Evolutionary conservation across 225 moss, liverwort and hornwort species (phyloP), one percentile per base, ranked within the genome.

Genomic region (Anthoceros angustus): DNA sequence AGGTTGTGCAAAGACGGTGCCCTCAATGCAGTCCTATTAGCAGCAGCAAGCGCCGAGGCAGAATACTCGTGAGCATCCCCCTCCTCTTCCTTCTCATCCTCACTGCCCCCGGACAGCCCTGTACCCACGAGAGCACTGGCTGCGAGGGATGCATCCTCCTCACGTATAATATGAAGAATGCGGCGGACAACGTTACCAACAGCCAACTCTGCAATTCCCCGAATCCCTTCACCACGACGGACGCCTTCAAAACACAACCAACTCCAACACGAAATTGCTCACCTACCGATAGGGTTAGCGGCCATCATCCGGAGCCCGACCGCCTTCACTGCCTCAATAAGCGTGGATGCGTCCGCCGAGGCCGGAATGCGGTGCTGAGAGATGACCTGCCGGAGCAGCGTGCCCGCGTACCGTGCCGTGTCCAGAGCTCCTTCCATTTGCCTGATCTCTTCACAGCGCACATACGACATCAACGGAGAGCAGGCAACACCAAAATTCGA

Each of bases 231-330:
- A 50, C 23, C 42, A 4, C 25, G 23, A 68, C 15, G 67, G 42
- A 12, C 45, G 43, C 41, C 21, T 4, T 18, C 32, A 32, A 32
- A 8, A 0, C 24, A 42, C 78, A 66, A 63, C 3, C 66, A 74
- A 41, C 10, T 42, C 12, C 43, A 23, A 12, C 42, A 67, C 2
- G 10, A 61, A 26, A 40, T 11, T 40, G 42, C 42, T 14, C 11
- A 74, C 85, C 68, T 32, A 98, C 98, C 98, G 9, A 98, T 98
- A 66, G 89, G 98, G 65, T 92, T 98, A 23, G 98, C 98, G 63
- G 84, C 87, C 67, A 98, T 92, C 86, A 98, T 87, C 60, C 92
- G 98, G 69, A 86, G 82, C 49, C 98, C 98, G 21, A 87, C 80
- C 32, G 80, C 78, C 73, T 89, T 98, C 71, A 98, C 83, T 23